Base-by-base conservation (phyloP, 2,329 filamentous ascomycete genomes). In the Ciborinia camelliae region DNA sequence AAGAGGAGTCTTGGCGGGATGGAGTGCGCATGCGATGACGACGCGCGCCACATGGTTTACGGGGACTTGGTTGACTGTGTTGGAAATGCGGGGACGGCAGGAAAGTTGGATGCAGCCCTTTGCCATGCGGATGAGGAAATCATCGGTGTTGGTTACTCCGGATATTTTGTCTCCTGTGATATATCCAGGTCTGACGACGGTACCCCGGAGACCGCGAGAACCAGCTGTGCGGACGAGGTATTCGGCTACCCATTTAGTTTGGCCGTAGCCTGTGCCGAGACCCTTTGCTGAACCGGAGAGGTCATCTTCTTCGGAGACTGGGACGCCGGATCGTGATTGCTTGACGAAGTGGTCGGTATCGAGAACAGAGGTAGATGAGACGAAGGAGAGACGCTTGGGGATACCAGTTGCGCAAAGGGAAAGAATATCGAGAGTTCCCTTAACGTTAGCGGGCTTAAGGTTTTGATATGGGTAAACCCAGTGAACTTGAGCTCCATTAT, bases 41-140 rank as follows among this genome's bases (percentile, higher is more conserved):
- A 96, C 85, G n/a, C 86, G 83, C 1, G 89, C 85, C 43, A 97
- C 92, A 70, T 96, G 91, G 68, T 87, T 86, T 32, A 97, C 92
- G 0, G 94, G 93, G 0, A 97, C 90, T 76, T 89, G 86, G 79
- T 97, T 98, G 76, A 97, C 86, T 0, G 91, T 91, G 79, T 97
- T 98, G 75, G 82, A 78, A 70, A 97, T 96, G 70, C 85, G 83
- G 1, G 93, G 94, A 0, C 91, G 83, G 3, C 82, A 81, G 2
- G 80, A 80, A 3, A 97, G 81, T 77, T 98, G 93, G 59, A 96
- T 81, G 72, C 92, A 96, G 65, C 92, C 93, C 79, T 97, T 97
- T 64, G 89, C 79, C 78, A 97, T 86, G 47, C 94, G 86, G 69
- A 97, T 84, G 8, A 98, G 79, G 80, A 97, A 98, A 77, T 97